These are phyloP conservation scores for Pelargonium myrrhifolium DNA, from an alignment of 441 rosid species.

Conservation along the genomic window DNA sequence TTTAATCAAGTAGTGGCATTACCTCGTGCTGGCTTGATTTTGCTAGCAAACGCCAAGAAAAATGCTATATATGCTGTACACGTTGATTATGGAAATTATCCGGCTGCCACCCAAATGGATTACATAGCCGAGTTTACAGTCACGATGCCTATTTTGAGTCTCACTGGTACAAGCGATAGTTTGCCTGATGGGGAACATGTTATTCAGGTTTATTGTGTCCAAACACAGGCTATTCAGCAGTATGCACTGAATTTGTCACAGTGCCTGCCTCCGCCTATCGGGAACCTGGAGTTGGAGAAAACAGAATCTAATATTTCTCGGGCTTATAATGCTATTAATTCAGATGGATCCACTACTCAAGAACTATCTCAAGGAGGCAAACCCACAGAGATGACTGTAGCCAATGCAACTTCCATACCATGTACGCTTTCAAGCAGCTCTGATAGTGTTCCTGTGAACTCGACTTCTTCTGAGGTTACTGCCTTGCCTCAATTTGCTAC, in stretches of 20 bases:
- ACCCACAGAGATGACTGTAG: conserved; percentile 26
- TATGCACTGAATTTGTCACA: conserved; percentile 48
- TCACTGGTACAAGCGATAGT: conserved; percentile 45
- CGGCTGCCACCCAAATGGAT: conserved; percentile 69
- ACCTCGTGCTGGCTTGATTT: conserved; percentile 56
- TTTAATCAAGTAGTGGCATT: conserved; percentile 78
- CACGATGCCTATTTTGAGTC: conserved; percentile 77
- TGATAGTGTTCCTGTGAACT: conserved; percentile 31
- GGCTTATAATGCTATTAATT: conserved; percentile 22
- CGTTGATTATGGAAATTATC: conserved; percentile 67
- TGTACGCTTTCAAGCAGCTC: conserved; percentile 25
- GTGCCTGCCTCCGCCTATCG: conserved; percentile 42
- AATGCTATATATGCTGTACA: conserved; percentile 86
- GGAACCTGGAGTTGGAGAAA: conserved; percentile 34
- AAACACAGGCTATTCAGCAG: conserved; percentile 49
- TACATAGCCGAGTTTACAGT: conserved; percentile 83
- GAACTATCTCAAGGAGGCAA: conserved; percentile 38
- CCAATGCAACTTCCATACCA: conserved; percentile 19
- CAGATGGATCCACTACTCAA: conserved; percentile 25
- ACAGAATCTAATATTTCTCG: conserved; percentile 28
- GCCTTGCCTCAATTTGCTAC: conserved; percentile 27
- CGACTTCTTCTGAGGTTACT: conserved; percentile 37
- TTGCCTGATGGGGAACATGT: conserved; percentile 42
- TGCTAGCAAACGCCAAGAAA: conserved; percentile 87
- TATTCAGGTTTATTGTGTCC: conserved; percentile 48